phyloP scores from a whole-genome alignment of 2,329 filamentous ascomycete genomes.

The Aspergillus sp. region DNA sequence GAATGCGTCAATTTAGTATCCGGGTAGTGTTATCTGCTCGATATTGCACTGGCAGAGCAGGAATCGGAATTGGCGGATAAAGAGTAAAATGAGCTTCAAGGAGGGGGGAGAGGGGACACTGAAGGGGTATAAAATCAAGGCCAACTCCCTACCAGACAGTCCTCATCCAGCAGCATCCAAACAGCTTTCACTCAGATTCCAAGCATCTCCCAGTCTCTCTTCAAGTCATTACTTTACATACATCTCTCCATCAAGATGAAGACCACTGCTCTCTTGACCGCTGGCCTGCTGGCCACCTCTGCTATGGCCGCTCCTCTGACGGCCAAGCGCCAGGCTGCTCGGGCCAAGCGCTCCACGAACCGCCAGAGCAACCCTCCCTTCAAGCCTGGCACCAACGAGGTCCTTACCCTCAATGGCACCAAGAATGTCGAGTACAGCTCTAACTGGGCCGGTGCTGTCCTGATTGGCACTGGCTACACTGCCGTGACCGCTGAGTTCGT shows the following conservation, averaged over 20 bases:
- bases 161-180: neutral
- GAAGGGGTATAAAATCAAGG: neutral
- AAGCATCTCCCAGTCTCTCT: neutral
- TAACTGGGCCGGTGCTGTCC: constrained; percentile 63
- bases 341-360: neutral
- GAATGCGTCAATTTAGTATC: neutral
- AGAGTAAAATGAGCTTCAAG: neutral
- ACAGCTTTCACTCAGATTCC: neutral
- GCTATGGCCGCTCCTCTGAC: constrained; percentile 49
- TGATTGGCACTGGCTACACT: constrained; percentile 50
- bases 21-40: neutral
- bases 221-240: neutral
- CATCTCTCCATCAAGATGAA: constrained; percentile 46
- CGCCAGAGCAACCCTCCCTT: constrained; percentile 8
- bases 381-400: constrained; percentile 8
- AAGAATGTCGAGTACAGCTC: constrained; percentile 50
- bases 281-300: constrained; percentile 44
- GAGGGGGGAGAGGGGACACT: too few relatives aligned
- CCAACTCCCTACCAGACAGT: neutral
- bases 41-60: neutral
- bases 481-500: constrained; percentile 55
- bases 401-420: neutral
- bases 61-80: neutral
- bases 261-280: constrained; percentile 42
- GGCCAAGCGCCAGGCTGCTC: constrained; percentile 34